A percentile compares a stretch with the other conserved stretches of the same genome.
Conservation (phyloP, 805 yeast genomes). For the Wickerhamiella bombiphila region DNA sequence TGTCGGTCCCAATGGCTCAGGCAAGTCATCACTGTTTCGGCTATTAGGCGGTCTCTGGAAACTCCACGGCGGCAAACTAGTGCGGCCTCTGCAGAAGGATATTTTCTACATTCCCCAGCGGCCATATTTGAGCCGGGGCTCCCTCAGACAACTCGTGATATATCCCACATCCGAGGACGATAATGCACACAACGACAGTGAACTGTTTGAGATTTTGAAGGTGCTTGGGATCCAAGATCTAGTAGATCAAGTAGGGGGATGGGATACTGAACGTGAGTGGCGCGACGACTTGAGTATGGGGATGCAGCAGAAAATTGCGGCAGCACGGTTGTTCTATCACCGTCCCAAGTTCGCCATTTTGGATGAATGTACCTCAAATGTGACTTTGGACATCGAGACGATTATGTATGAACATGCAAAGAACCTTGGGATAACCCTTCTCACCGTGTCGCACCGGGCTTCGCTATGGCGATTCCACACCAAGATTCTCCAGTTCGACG, state of each 20-base stretch:
- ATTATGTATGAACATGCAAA: slow-evolving; percentile 78
- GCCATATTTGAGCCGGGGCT: slow-evolving; percentile 70
- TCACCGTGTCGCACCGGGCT: slow-evolving; percentile 86
- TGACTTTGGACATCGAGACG: slow-evolving; percentile 79
- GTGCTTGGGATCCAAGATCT: slow-evolving; percentile 24
- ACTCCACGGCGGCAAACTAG: slow-evolving; percentile 39
- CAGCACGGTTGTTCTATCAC: slow-evolving; percentile 86
- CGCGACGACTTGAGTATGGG: slow-evolving; percentile 78
- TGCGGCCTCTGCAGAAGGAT: slow-evolving; percentile 48
- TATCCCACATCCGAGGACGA: slow-evolving; percentile 65
- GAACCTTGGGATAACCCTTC: slow-evolving; percentile 58
- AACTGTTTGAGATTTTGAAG: slow-evolving; percentile 23
- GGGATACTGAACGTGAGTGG: slow-evolving; percentile 68
- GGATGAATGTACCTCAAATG: slow-evolving; percentile 93
- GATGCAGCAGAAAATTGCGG: slow-evolving; percentile 83
- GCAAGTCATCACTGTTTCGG: slow-evolving; percentile 83
- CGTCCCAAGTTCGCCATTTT: slow-evolving; percentile 85
- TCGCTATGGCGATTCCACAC: slow-evolving; percentile 88
- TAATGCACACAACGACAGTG: slow-evolving; percentile 23
- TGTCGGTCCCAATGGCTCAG: slow-evolving; percentile 94
- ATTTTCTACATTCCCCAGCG: slow-evolving; percentile 86
- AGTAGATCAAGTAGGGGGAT: slow-evolving; percentile 33
- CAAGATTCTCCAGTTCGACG: slow-evolving; percentile 68
- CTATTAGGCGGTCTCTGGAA: slow-evolving; percentile 93
- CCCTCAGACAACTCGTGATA: slow-evolving; percentile 75